Evolutionary conservation across 768 basidiomycete species (phyloP).

Genomic region (Leccinum aurantiacum): DNA sequence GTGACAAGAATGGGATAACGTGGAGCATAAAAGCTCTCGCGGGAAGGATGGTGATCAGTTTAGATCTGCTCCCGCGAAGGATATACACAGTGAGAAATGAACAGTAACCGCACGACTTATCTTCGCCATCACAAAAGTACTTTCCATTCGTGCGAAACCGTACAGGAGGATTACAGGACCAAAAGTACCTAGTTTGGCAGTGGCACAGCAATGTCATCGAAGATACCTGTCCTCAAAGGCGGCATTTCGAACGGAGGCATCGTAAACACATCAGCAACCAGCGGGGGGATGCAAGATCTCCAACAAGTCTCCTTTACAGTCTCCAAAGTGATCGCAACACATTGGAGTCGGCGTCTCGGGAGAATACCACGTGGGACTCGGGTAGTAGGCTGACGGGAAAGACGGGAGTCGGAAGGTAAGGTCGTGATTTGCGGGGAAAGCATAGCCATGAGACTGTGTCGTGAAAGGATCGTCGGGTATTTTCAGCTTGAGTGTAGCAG

Average conservation of each 20-base stretch:
- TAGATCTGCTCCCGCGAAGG: too few relatives aligned
- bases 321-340: slow-evolving; percentile 24
- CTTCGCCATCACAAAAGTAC: neutral
- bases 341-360: slow-evolving; percentile 30
- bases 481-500: neutral
- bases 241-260: slow-evolving; percentile 28
- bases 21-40: too few relatives aligned
- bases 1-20: neutral
- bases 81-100: too few relatives aligned
- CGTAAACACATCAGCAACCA: slow-evolving; percentile 16
- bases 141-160: neutral
- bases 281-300: slow-evolving; percentile 26
- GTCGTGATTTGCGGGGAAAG: neutral
- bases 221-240: slow-evolving; percentile 17
- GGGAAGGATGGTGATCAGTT: too few relatives aligned
- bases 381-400: slow-evolving; percentile 1
- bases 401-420: slow-evolving; percentile 19
- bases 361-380: neutral
- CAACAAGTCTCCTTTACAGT: slow-evolving; percentile 26
- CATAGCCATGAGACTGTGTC: neutral
- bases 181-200: neutral
- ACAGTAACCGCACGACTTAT: too few relatives aligned
- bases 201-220: slow-evolving; percentile 4
- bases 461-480: slow-evolving; percentile 20
- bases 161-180: neutral